Conservation (phyloP, 495 filamentous ascomycete genomes). For the Pseudevernia furfuracea region DNA sequence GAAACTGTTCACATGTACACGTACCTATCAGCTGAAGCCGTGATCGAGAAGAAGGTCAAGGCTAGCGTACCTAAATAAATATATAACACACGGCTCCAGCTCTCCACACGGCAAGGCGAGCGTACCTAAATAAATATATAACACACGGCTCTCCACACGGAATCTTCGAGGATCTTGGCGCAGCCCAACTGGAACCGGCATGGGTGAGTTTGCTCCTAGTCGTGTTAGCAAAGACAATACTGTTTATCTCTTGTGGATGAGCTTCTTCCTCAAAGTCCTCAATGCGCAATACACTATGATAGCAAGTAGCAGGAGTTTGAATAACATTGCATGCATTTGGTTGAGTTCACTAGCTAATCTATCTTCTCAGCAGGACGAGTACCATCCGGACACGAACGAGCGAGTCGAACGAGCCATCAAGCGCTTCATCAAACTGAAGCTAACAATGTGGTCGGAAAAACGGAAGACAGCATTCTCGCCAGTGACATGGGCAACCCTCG, state of each 20-base stretch:
- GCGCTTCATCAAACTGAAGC: background rate
- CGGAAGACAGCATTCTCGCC: too few species aligned
- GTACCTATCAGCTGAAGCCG: background rate
- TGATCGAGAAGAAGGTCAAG: background rate
- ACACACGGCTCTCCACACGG: too few species aligned
- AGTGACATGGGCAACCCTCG: too few species aligned
- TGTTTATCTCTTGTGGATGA: background rate
- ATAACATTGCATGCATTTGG: background rate
- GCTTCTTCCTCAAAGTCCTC: background rate
- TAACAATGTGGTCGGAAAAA: background rate
- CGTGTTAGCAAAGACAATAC: background rate
- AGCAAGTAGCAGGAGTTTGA: background rate
- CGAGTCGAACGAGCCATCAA: background rate
- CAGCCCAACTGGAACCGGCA: too few species aligned
- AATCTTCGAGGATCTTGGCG: too few species aligned
- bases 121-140: too few species aligned
- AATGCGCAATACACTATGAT: background rate
- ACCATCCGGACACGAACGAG: background rate
- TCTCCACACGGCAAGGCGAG: too few species aligned
- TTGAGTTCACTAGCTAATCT: background rate
- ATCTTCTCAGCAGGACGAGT: background rate
- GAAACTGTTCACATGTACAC: background rate
- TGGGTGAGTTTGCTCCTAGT: background rate
- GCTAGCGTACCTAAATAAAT: background rate
- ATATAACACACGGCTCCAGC: background rate